Base-by-base conservation (phyloP, 257 asterid genomes). In the Fraxinus excelsior region DNA sequence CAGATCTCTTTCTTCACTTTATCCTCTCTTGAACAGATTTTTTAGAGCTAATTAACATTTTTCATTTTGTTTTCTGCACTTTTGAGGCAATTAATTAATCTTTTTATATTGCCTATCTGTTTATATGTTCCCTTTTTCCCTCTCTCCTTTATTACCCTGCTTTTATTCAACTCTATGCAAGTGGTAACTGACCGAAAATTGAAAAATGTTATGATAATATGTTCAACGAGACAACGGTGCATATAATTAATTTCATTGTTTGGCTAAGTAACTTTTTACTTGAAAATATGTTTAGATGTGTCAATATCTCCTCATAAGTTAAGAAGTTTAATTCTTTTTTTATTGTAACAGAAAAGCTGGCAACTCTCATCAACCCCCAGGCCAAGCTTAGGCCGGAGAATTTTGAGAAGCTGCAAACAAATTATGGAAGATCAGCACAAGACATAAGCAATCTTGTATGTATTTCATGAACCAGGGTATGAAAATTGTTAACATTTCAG, bases 291-390 rank as follows among this genome's bases (percentile, higher is more conserved):
- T 25, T 23, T 9, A 10, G 19, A 62, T 23, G 18, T 62, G 10
- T 23, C 9, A 56, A 3, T 21, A 62, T 60, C 19, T 23, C 29
- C 16, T 25, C 8, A 60, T 7, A 23, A 60, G 14, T 62, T 9
- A 62, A 56, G 21, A 56, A 53, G 23, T 0, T 56, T 56, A 56
- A 8, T 40, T 62, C n/a, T 26, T 11, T 62, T 62, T 62, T 25
- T 12, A 23, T 19, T 1, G 58, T 26, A 65, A 79, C 92, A 92
- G 97, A 80, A 87, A 84, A 84, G 88, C 94, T 0, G 94, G 97
- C 73, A 89, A 82, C 75, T 89, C 93, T 65, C 85, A 66, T 53
- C 87, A 76, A 82, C 91, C 96, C 53, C 96, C 97, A 1, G 97
- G 97, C 42, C 82, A 84, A 82, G 88, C 89, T 69, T 88, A 88